Percentiles rank a stretch among this genome's conserved stretches.
Evolutionary conservation across 192 early-diverging fungal species (phyloP).

Genomic region (Neocallimastix lanati): DNA sequence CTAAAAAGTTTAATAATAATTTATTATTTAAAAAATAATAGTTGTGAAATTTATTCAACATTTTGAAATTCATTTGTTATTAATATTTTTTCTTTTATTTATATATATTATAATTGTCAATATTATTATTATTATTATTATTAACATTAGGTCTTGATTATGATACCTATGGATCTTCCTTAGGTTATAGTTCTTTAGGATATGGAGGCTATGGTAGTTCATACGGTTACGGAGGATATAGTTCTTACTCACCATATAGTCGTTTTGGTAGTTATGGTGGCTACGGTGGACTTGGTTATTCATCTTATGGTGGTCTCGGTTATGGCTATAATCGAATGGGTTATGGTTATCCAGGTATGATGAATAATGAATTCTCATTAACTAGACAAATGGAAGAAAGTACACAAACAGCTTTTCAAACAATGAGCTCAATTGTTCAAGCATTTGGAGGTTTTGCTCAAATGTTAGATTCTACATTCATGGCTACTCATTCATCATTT

Average conservation of each 20-base stretch:
- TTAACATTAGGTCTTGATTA: conserved; percentile 11
- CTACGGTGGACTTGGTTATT: conserved; percentile 16
- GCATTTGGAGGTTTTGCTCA: conserved; percentile 94
- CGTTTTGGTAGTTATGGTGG: conserved; percentile 22
- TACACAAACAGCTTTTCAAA: conserved; percentile 77
- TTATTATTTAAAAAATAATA: no score
- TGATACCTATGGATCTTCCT: conserved; percentile 8
- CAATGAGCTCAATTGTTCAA: conserved; percentile 81
- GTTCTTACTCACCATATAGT: conserved; percentile 11
- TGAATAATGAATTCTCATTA: conserved; percentile 5
- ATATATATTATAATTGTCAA: no score
- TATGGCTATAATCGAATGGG: conserved; percentile 24
- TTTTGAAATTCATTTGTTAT: no score
- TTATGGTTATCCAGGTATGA: conserved; percentile 6
- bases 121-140: no score
- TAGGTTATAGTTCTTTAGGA: conserved; percentile 17
- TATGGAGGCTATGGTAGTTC: conserved; percentile 16
- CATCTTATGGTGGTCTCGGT: conserved; percentile 1
- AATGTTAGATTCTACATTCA: conserved; percentile 95
- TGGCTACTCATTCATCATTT: conserved; percentile 73
- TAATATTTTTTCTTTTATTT: no score
- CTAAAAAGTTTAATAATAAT: no score
- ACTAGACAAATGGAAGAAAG: conserved; percentile 56
- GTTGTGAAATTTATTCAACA: no score
- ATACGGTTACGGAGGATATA: conserved; percentile 16